Evolutionary conservation across 345 rosid genomes (phyloP).

Genomic region (Murraya paniculata): DNA sequence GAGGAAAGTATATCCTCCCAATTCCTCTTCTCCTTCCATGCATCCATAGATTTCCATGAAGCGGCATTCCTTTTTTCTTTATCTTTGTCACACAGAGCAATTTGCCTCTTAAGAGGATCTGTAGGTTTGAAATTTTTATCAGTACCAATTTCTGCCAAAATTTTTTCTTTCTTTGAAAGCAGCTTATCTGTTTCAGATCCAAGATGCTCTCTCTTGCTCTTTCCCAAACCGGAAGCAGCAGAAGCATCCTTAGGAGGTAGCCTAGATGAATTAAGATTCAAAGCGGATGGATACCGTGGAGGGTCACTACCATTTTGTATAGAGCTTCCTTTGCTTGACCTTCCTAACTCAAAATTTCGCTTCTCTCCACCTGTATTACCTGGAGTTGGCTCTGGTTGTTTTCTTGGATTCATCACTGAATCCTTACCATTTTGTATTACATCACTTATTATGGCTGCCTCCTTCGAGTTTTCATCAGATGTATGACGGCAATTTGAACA

Average conservation of each 20-base stretch:
- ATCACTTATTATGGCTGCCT: slow-evolving; percentile 28
- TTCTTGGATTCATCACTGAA: slow-evolving; percentile 25
- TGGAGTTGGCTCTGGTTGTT: slow-evolving; percentile 29
- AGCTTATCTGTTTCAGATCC: slow-evolving; percentile 43
- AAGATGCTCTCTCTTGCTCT: slow-evolving; percentile 42
- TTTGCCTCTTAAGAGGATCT: slow-evolving; percentile 41
- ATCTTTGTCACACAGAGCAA: slow-evolving; percentile 45
- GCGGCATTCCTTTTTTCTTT: slow-evolving; percentile 50
- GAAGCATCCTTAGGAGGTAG: slow-evolving; percentile 33
- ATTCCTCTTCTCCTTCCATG: slow-evolving; percentile 80
- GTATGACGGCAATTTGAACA: slow-evolving; percentile 22
- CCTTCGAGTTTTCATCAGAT: slow-evolving; percentile 22
- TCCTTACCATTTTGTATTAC: slow-evolving; percentile 22
- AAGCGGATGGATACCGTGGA: slow-evolving; percentile 27
- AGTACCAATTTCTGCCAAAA: slow-evolving; percentile 22
- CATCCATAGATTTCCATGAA: slow-evolving; percentile 68
- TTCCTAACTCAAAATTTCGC: slow-evolving; percentile 33
- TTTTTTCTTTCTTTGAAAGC: slow-evolving; percentile 44
- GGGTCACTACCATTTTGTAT: slow-evolving; percentile 25
- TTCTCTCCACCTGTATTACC: slow-evolving; percentile 28
- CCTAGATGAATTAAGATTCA: slow-evolving; percentile 28
- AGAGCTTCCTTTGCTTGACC: slow-evolving; percentile 33
- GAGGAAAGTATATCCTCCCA: slow-evolving; percentile 76
- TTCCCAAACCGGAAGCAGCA: slow-evolving; percentile 35
- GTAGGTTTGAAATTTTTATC: slow-evolving; percentile 40